These are phyloP conservation scores for Camelina hispida DNA, from an alignment of 345 rosid species.

Conservation along the genomic window DNA sequence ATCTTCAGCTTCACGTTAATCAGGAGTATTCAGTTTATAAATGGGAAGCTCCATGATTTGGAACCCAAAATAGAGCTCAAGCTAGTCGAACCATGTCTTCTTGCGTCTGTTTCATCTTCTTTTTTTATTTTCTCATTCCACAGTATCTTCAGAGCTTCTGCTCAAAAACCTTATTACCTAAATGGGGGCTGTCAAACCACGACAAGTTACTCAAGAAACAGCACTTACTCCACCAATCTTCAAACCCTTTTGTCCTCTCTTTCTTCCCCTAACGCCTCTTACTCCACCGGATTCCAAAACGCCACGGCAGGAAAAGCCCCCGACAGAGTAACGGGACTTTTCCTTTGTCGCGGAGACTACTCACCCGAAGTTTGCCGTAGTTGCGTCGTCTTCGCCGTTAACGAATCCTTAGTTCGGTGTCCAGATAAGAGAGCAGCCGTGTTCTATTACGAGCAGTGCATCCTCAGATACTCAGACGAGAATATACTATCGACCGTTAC, in stretches of 20 bases:
- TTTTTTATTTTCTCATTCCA: slow-evolving; percentile 22
- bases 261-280: slow-evolving; percentile 17
- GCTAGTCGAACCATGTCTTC: slow-evolving; percentile 1
- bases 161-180: background rate
- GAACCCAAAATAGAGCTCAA: background rate
- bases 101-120: background rate
- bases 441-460: slow-evolving; percentile 45
- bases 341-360: slow-evolving; percentile 47
- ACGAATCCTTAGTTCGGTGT: slow-evolving; percentile 18
- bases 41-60: background rate
- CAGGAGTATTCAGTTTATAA: background rate
- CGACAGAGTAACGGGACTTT: slow-evolving; percentile 45
- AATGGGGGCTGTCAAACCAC: background rate
- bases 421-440: slow-evolving; percentile 27
- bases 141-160: slow-evolving; percentile 38
- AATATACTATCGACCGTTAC: slow-evolving; percentile 14
- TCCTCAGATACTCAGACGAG: slow-evolving; percentile 44
- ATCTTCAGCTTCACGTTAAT: background rate
- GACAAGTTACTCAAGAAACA: slow-evolving; percentile 3
- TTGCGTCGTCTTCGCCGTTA: slow-evolving; percentile 41
- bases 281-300: slow-evolving; percentile 48
- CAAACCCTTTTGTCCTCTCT: slow-evolving; percentile 19
- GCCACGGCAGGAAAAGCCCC: slow-evolving; percentile 18
- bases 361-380: slow-evolving; percentile 33
- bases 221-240: slow-evolving; percentile 31